A percentile compares a stretch with the other conserved stretches of the same genome.
Conservation (phyloP, 371 early-diverging fungal genomes). For the Apophysomyces trapeziformis region DNA sequence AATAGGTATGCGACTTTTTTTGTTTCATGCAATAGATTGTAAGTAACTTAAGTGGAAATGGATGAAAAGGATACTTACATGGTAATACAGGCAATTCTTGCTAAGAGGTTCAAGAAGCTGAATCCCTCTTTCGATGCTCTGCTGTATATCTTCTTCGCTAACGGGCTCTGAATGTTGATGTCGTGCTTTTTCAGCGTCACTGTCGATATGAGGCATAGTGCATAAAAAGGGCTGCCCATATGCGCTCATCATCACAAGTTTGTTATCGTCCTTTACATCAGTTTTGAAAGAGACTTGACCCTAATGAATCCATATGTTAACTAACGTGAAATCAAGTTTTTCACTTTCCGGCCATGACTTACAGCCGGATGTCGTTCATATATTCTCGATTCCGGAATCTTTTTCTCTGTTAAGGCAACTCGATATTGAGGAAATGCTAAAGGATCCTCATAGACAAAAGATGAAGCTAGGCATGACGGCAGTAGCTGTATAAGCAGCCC, state of each 20-base stretch:
- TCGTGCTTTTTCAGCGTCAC: slow-evolving; percentile 24
- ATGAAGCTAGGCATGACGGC: slow-evolving; percentile 21
- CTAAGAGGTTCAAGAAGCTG: slow-evolving; percentile 62
- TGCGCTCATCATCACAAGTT: slow-evolving; percentile 49
- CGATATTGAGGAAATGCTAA: slow-evolving; percentile 58
- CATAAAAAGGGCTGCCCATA: slow-evolving; percentile 58
- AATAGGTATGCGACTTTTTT: slow-evolving; percentile 63
- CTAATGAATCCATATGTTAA: background rate
- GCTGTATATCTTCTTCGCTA: slow-evolving; percentile 38
- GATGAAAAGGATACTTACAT: slow-evolving; percentile 27
- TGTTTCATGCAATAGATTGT: background rate
- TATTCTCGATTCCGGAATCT: slow-evolving; percentile 44
- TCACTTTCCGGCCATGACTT: background rate
- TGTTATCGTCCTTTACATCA: slow-evolving; percentile 9
- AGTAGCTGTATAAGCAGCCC: slow-evolving; percentile 9
- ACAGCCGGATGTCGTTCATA: slow-evolving; percentile 13
- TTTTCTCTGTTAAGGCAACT: slow-evolving; percentile 45
- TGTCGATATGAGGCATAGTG: slow-evolving; percentile 43
- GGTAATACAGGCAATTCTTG: slow-evolving; percentile 54
- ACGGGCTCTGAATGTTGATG: slow-evolving; percentile 18
- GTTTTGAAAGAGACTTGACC: slow-evolving; percentile 8
- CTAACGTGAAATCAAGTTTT: too few species aligned
- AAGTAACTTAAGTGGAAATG: background rate
- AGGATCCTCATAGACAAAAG: slow-evolving; percentile 58
- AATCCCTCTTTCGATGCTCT: slow-evolving; percentile 59